Evolutionary conservation across 2,329 filamentous ascomycete genomes (phyloP).

Genomic region (Conoideocrella luteorostrata): DNA sequence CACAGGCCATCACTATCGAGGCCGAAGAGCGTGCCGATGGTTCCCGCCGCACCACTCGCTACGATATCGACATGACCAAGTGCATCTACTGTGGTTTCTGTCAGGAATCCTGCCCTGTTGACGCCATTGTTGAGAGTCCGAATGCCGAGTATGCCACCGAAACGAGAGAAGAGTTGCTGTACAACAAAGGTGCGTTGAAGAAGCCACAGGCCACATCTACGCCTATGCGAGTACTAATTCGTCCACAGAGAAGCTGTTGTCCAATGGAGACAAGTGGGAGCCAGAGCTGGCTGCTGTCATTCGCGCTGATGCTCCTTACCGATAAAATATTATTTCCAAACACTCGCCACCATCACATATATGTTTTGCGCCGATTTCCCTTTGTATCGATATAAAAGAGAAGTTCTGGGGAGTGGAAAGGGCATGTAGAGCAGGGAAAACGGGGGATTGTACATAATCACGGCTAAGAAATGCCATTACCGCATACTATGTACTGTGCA

Average conservation of each 20-base stretch:
- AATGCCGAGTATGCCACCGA: conserved; percentile 59
- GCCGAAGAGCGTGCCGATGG: conserved; percentile 97
- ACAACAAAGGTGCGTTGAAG: conserved; percentile 69
- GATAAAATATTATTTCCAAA: conserved; percentile 41
- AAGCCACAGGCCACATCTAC: no score
- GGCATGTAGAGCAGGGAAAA: neutral
- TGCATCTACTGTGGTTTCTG: conserved; percentile 99
- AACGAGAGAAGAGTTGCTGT: conserved; percentile 84
- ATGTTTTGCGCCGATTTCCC: neutral
- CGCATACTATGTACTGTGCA: neutral
- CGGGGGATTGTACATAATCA: neutral
- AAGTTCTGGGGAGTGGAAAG: neutral
- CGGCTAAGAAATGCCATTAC: neutral
- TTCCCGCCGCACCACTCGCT: conserved; percentile 88
- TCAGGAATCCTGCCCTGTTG: conserved; percentile 97
- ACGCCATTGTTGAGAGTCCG: conserved; percentile 69
- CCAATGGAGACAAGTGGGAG: conserved; percentile 96
- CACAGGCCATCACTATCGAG: conserved; percentile 97
- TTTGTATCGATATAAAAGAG: conserved; percentile 1
- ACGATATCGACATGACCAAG: conserved; percentile 99
- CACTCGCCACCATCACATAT: neutral
- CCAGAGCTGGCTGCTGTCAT: conserved; percentile 89
- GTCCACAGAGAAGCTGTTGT: conserved; percentile 65
- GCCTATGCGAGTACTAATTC: conserved; percentile 13
- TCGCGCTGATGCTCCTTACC: conserved; percentile 87